Evolutionary conservation across 495 filamentous ascomycete genomes (phyloP).

Genomic region (Penicillium antarcticum): DNA sequence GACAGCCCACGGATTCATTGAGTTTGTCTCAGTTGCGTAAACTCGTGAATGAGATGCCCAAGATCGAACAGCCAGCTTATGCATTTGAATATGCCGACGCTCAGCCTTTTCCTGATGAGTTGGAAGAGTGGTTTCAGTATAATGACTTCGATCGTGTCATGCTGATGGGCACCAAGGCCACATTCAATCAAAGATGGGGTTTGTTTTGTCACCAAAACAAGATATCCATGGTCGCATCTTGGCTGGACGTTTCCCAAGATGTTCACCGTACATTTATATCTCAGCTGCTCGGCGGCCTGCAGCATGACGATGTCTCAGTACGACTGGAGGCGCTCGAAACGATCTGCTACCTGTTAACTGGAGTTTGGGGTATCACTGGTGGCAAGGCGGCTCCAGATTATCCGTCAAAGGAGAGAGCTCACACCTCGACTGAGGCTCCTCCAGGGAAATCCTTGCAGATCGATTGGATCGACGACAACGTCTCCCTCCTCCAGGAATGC

Average conservation of each 20-base stretch:
- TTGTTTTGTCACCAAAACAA: slow-evolving; percentile 38
- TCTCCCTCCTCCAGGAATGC: slow-evolving; percentile 55
- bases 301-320: slow-evolving; percentile 47
- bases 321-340: slow-evolving; percentile 66
- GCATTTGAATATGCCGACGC: slow-evolving; percentile 88
- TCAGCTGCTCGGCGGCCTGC: slow-evolving; percentile 37
- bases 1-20: slow-evolving; percentile 66
- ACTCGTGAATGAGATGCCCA: slow-evolving; percentile 79
- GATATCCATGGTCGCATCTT: slow-evolving; percentile 36
- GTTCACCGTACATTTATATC: slow-evolving; percentile 43
- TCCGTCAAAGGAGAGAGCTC: slow-evolving; percentile 14
- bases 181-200: slow-evolving; percentile 66
- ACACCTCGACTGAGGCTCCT: slow-evolving; percentile 35
- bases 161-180: slow-evolving; percentile 64
- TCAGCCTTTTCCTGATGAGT: slow-evolving; percentile 75
- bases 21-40: slow-evolving; percentile 77
- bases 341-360: slow-evolving; percentile 74
- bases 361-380: slow-evolving; percentile 74
- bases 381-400: slow-evolving; percentile 38
- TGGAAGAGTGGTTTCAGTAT: slow-evolving; percentile 97
- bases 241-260: slow-evolving; percentile 49
- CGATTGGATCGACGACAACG: slow-evolving; percentile 63
- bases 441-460: slow-evolving; percentile 59
- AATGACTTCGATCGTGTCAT: slow-evolving; percentile 68
- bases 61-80: slow-evolving; percentile 78